Percentiles rank a stretch among this genome's conserved stretches.
phyloP scores from a whole-genome alignment of 2,329 filamentous ascomycete genomes.

The Thermomyces lanuginosus region DNA sequence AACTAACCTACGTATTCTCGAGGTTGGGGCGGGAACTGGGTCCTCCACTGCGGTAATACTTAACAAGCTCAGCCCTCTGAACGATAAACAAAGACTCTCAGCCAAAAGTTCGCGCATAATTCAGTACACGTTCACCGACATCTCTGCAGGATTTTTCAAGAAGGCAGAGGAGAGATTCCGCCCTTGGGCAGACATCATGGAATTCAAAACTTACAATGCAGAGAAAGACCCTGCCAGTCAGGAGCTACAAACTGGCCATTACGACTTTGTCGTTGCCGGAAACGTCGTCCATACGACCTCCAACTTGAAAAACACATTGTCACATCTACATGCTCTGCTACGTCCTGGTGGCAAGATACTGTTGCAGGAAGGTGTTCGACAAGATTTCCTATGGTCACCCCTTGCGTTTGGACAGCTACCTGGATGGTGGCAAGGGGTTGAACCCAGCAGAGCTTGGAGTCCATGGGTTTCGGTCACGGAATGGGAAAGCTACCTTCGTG shows the following conservation, averaged over 20 bases:
- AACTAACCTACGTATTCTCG: constrained; percentile 18
- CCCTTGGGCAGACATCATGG: constrained; percentile 11
- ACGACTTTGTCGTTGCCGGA: constrained; percentile 20
- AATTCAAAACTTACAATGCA: constrained; percentile 17
- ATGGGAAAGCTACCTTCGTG: constrained; percentile 13
- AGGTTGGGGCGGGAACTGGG: constrained; percentile 32
- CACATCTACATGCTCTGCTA: constrained; percentile 14
- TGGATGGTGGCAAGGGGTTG: constrained; percentile 24
- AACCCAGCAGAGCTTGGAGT: constrained; percentile 8
- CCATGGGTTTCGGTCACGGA: constrained; percentile 3
- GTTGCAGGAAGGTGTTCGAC: constrained; percentile 24
- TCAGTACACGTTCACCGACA: constrained; percentile 16
- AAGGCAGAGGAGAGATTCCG: constrained; percentile 13
- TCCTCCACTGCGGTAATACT: constrained; percentile 25
- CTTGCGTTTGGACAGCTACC: constrained; percentile 20
- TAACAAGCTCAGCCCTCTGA: constrained; percentile 9
- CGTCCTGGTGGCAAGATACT: constrained; percentile 32
- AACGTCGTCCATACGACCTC: constrained; percentile 21
- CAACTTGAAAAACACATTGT: constrained; percentile 10
- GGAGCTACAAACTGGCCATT: constrained; percentile 14
- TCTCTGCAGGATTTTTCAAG: constrained; percentile 17
- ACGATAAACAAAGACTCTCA: constrained; percentile 1
- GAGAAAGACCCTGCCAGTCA: constrained; percentile 14
- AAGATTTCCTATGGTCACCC: constrained; percentile 8
- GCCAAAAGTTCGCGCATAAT: constrained; percentile 3